phyloP scores from a whole-genome alignment of 176 grass and related monocot species.

The Musa troglodytarum region DNA sequence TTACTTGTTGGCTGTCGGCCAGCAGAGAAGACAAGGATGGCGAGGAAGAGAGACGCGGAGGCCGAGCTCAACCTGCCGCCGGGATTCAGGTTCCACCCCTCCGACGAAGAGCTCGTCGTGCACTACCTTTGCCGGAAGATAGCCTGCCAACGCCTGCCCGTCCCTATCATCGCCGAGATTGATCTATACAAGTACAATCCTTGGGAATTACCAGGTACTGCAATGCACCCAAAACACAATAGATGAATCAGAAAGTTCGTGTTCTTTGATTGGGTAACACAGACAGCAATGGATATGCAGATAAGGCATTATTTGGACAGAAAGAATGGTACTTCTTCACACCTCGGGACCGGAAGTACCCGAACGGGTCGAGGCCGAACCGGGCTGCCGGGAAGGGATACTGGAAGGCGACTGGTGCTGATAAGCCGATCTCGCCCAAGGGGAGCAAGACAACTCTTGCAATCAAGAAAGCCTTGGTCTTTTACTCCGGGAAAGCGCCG shows the following conservation, averaged over 20 bases:
- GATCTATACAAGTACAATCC: slow-evolving; percentile 72
- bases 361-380: slow-evolving; percentile 60
- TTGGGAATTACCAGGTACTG: slow-evolving; percentile 56
- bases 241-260: neutral
- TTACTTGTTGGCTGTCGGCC: neutral
- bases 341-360: slow-evolving; percentile 69
- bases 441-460: slow-evolving; percentile 9
- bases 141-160: slow-evolving; percentile 9
- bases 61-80: slow-evolving; percentile 68
- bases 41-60: slow-evolving; percentile 43
- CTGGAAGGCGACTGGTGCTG: slow-evolving; percentile 88
- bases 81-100: slow-evolving; percentile 82
- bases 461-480: slow-evolving; percentile 85
- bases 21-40: neutral
- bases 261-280: neutral
- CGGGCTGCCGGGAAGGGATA: slow-evolving; percentile 42
- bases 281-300: slow-evolving; percentile 8
- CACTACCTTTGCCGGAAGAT: slow-evolving; percentile 66
- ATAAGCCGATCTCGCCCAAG: slow-evolving; percentile 46
- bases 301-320: slow-evolving; percentile 46
- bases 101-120: slow-evolving; percentile 72
- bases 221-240: neutral
- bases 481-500: slow-evolving; percentile 54
- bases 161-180: slow-evolving; percentile 68
- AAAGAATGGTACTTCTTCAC: slow-evolving; percentile 95